Evolutionary conservation across 164 flowering plant species (phyloP).

Genomic region (Annona cherimola): DNA sequence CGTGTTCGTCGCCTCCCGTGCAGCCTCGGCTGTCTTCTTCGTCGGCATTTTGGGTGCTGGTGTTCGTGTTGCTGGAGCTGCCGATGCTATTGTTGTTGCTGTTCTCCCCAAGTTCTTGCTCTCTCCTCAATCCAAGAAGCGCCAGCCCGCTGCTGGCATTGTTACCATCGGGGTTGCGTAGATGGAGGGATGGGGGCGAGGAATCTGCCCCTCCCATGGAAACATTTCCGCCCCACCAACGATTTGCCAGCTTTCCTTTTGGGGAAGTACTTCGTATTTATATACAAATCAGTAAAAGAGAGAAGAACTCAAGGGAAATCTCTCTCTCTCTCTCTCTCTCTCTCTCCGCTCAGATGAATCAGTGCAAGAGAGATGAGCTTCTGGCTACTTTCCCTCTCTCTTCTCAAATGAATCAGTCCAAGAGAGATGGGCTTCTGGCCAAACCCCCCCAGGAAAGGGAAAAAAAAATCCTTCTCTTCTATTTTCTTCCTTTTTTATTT

Average conservation of each 20-base stretch:
- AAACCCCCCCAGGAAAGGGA: background rate
- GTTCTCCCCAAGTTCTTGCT: conserved; percentile 39
- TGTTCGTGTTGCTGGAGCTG: conserved; percentile 28
- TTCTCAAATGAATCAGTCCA: background rate
- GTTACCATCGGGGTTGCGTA: conserved; percentile 40
- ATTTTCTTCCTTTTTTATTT: too few relatives aligned
- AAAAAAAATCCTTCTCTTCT: too few relatives aligned
- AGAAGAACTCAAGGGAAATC: background rate
- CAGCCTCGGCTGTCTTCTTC: conserved; percentile 24
- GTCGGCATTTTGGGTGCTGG: conserved; percentile 28
- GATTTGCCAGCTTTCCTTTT: conserved; percentile 46
- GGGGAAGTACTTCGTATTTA: background rate
- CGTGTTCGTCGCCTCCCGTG: conserved; percentile 18
- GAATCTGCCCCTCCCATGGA: conserved; percentile 54
- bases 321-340: background rate
- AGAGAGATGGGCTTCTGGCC: background rate
- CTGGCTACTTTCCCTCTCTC: background rate
- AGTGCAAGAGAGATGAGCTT: background rate
- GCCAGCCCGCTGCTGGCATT: conserved; percentile 3
- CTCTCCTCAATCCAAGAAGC: conserved; percentile 20
- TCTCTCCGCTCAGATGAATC: background rate
- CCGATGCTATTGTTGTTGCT: conserved; percentile 26
- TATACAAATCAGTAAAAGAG: background rate
- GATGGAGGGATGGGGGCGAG: conserved; percentile 41
- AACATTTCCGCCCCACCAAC: conserved; percentile 80